Evolutionary conservation across 179 eudicot species (phyloP).

Genomic region (Actinidia chinensis): DNA sequence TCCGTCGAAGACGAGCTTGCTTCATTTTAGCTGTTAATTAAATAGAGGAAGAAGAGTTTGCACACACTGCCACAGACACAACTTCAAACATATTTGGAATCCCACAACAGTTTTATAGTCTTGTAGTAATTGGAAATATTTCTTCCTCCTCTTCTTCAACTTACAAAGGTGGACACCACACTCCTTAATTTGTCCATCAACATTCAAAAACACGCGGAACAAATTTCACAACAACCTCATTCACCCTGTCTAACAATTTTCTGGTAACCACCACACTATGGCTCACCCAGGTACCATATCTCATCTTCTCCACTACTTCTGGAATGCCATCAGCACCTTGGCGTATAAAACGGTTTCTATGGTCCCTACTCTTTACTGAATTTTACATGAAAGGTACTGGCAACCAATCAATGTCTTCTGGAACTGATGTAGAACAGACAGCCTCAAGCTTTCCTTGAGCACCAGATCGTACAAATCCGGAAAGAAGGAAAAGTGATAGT

Average conservation of each 20-base stretch:
- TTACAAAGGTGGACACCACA: conserved; percentile 5
- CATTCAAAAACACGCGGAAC: not conserved
- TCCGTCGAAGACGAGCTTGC: too few species aligned
- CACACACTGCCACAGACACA: not conserved
- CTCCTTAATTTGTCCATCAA: not conserved
- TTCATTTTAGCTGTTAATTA: too few species aligned
- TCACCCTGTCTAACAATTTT: not conserved
- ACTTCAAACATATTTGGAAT: not conserved
- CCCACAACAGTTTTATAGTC: not conserved
- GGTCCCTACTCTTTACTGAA: not conserved
- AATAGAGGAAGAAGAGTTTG: not conserved
- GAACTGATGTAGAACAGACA: too few species aligned
- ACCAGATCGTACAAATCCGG: too few species aligned
- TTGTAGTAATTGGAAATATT: not conserved
- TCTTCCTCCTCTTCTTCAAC: not conserved
- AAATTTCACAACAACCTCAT: not conserved
- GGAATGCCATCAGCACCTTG: not conserved
- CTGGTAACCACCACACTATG: not conserved
- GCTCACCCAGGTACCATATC: conserved; percentile 5
- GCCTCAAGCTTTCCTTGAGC: too few species aligned
- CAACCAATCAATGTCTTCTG: not conserved
- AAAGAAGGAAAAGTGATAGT: too few species aligned
- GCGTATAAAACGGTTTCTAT: not conserved
- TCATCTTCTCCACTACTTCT: not conserved
- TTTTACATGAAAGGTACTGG: not conserved